Percentiles rank a stretch among this genome's conserved stretches.
Conservation (phyloP, 331 rosid species). For the Acacia pycnantha region DNA sequence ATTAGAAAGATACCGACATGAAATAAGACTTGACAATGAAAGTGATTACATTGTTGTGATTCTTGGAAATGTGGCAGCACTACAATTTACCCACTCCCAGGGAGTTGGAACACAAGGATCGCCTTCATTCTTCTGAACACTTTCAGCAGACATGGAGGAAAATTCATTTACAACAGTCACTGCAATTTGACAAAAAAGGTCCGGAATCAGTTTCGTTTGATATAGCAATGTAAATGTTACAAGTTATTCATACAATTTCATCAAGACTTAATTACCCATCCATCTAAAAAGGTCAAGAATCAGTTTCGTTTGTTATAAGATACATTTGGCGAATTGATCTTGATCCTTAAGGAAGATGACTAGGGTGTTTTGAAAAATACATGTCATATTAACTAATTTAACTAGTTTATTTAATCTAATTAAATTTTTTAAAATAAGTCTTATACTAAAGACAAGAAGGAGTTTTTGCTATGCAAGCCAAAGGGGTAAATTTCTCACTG, state of each 20-base stretch:
- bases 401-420: too few relatives aligned
- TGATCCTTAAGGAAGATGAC: too few relatives aligned
- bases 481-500: neutral
- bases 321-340: too few relatives aligned
- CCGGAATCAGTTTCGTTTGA: slow-evolving; percentile 25
- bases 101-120: slow-evolving; percentile 89
- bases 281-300: too few relatives aligned
- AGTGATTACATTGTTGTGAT: slow-evolving; percentile 66
- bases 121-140: slow-evolving; percentile 53
- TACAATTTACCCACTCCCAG: slow-evolving; percentile 90
- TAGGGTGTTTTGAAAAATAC: too few relatives aligned
- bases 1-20: slow-evolving; percentile 17
- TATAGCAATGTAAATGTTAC: neutral
- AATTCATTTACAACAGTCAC: slow-evolving; percentile 54
- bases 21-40: slow-evolving; percentile 11
- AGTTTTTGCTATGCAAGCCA: neutral
- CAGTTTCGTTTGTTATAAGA: too few relatives aligned
- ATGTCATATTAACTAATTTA: too few relatives aligned
- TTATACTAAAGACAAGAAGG: too few relatives aligned
- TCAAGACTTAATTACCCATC: neutral
- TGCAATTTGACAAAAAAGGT: slow-evolving; percentile 39
- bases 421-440: too few relatives aligned
- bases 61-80: slow-evolving; percentile 60
- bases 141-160: slow-evolving; percentile 49
- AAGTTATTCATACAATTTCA: neutral